Percentiles rank a stretch among this genome's conserved stretches.
Conservation (phyloP, 306 rosid species). For the Coriaria nepalensis region DNA sequence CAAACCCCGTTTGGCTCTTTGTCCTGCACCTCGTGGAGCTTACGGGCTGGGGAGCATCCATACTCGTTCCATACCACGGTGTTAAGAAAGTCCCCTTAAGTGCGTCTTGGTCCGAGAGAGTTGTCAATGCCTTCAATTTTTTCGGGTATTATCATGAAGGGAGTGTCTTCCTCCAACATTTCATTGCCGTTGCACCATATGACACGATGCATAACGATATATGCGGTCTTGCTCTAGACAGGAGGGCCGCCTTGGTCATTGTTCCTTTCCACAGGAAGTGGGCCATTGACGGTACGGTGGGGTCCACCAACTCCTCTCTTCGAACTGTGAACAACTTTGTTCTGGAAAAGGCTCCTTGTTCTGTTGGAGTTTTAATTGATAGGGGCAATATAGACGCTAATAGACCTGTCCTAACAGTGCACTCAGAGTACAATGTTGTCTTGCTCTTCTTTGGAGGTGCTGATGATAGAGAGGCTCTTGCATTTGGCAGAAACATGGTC, state of each 20-base stretch:
- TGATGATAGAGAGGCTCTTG: slow-evolving; percentile 52
- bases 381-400: slow-evolving; percentile 6
- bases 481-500: slow-evolving; percentile 10
- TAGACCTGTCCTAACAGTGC: too few relatives aligned
- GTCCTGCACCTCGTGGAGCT: slow-evolving; percentile 39
- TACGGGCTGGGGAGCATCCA: slow-evolving; percentile 29
- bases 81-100: background rate
- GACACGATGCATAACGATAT: slow-evolving; percentile 55
- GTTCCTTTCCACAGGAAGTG: slow-evolving; percentile 38
- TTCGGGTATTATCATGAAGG: slow-evolving; percentile 15
- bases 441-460: slow-evolving; percentile 36
- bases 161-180: slow-evolving; percentile 18
- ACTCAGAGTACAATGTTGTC: slow-evolving; percentile 17
- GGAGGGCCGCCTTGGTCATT: slow-evolving; percentile 28
- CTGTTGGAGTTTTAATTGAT: slow-evolving; percentile 40
- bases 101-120: slow-evolving; percentile 14
- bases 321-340: slow-evolving; percentile 39
- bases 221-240: slow-evolving; percentile 31
- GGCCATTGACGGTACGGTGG: background rate
- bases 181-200: slow-evolving; percentile 39
- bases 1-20: slow-evolving; percentile 32
- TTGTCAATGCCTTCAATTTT: slow-evolving; percentile 33
- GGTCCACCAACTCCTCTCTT: slow-evolving; percentile 2
- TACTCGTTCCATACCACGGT: slow-evolving; percentile 28
- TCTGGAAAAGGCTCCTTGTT: slow-evolving; percentile 38